phyloP scores from a whole-genome alignment of 345 rosid species.

The Pugionium cornutum region DNA sequence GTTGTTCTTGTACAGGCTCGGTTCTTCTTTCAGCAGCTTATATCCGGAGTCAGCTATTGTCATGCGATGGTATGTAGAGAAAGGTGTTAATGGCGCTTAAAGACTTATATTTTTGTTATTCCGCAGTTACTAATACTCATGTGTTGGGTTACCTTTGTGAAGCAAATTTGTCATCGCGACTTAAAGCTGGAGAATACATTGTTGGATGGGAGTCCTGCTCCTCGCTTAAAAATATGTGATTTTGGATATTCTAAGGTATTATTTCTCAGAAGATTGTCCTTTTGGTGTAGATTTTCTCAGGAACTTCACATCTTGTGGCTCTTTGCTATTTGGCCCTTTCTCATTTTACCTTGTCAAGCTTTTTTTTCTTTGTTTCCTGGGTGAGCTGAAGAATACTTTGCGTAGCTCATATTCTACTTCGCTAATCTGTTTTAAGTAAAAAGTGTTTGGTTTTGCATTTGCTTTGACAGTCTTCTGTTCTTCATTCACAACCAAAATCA shows the following conservation, averaged over 20 bases:
- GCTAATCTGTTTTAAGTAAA: no score
- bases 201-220: constrained; percentile 94
- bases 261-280: constrained; percentile 24
- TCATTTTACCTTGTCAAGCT: no score
- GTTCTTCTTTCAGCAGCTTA: constrained; percentile 96
- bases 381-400: no score
- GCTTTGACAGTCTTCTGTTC: constrained; percentile 72
- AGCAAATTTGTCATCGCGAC: constrained; percentile 98
- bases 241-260: constrained; percentile 96
- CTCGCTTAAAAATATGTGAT: constrained; percentile 91
- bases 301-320: no score
- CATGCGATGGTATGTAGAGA: constrained; percentile 77
- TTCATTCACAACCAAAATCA: constrained; percentile 93
- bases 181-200: constrained; percentile 83
- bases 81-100: constrained; percentile 1
- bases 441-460: background rate
- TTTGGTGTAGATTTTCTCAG: no score
- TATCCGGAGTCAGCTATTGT: constrained; percentile 91
- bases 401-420: no score
- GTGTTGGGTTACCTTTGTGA: constrained; percentile 39
- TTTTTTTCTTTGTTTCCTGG: no score
- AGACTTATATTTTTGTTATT: background rate
- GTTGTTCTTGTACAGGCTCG: constrained; percentile 58
- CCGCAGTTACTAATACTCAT: background rate
- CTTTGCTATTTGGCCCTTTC: no score